A percentile compares a stretch with the other conserved stretches of the same genome.
Evolutionary conservation across 768 basidiomycete genomes (phyloP).

Genomic region (Suillus subluteus): DNA sequence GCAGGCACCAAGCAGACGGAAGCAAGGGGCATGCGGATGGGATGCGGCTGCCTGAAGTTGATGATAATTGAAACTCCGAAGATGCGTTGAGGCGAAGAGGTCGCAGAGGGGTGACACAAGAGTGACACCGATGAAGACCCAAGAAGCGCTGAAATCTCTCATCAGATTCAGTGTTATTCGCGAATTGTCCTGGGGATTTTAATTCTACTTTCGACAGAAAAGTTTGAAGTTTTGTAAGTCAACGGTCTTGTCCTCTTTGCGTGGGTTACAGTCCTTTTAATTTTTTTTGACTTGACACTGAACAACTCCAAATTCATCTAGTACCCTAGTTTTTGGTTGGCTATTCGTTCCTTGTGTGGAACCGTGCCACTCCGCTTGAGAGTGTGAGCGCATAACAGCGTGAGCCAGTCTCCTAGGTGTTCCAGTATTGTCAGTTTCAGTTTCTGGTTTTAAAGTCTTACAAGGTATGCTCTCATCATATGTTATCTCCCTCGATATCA

Average conservation of each 20-base stretch:
- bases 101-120: slow-evolving; percentile 6
- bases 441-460: slow-evolving; percentile 15
- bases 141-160: slow-evolving; percentile 14
- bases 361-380: slow-evolving; percentile 16
- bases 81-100: slow-evolving; percentile 1
- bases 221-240: slow-evolving; percentile 14
- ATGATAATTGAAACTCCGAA: slow-evolving; percentile 18
- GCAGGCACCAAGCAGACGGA: slow-evolving; percentile 1
- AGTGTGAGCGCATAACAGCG: slow-evolving; percentile 9
- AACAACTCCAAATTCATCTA: slow-evolving; percentile 3
- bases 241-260: slow-evolving; percentile 6
- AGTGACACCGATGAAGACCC: background rate
- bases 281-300: slow-evolving; percentile 1
- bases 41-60: slow-evolving; percentile 9
- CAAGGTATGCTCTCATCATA: slow-evolving; percentile 18
- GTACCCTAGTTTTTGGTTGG: background rate
- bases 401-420: slow-evolving; percentile 10
- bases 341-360: slow-evolving; percentile 15
- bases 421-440: background rate
- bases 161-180: slow-evolving; percentile 12
- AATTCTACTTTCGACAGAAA: slow-evolving; percentile 14
- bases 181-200: slow-evolving; percentile 11
- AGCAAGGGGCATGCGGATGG: slow-evolving; percentile 6
- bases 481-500: slow-evolving; percentile 6
- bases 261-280: slow-evolving; percentile 10